Base-by-base conservation (phyloP, 192 early-diverging fungal genomes). In the Coemansia sp. region DNA sequence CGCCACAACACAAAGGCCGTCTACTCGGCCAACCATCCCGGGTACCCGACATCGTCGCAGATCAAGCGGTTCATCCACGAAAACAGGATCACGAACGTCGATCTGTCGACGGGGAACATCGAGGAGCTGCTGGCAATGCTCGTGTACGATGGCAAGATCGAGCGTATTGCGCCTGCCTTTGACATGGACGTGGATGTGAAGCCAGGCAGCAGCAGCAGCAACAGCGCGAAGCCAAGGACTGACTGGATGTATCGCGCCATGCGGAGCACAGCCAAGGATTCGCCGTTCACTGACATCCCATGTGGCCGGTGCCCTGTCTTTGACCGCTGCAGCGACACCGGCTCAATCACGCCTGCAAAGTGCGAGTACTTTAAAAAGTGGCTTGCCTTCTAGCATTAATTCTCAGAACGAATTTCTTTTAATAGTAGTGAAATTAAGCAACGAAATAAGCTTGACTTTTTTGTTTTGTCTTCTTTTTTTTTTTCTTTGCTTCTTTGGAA, bases 221-320 rank as follows among this genome's bases (percentile, higher is more conserved):
- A n/a, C n/a, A n/a, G 85, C 14, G 86, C 85, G 41, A 84, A 67
- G 59, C 63, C 33, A 57, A 73, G 79, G 33, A 64, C 66, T 5
- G 82, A 90, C 40, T 91, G 83, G 79, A 88, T 89, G 77, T 93
- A 93, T 69, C 87, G 87, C 53, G 89, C 89, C n/a, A 65, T 90
- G 9, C 75, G 86, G 14, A 81, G 76, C 19, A 69, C 74, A 35
- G 62, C 54, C 41, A 75, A 65, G 15, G 75, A 81, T 29, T 87
- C 86, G 20, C 86, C 88, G 11, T 79, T 87, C 67, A 87, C 90
- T 29, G 91, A 93, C 48, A 83, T 89, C 9, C 95, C 95, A 4
- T 98, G 96, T 66, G 96, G 96, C 6, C 84, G 80, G 32, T 98
- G 96, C 63, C 92, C 94, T 14, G 92, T 95, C 2, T 87, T 85